Conservation (phyloP, 129 eudicot species). For the Sambucus nigra region DNA sequence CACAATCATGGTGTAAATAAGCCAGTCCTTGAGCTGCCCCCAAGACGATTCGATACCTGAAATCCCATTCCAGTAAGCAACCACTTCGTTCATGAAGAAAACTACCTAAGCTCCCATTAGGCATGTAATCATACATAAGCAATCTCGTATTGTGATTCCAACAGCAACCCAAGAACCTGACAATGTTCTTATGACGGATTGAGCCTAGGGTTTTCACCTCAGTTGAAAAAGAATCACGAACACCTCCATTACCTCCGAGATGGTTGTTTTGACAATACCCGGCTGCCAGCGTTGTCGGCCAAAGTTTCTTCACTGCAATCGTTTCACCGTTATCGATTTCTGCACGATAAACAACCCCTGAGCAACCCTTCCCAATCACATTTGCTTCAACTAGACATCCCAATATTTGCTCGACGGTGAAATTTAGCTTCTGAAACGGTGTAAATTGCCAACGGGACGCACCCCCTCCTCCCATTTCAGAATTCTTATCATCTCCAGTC, state of each 20-base stretch:
- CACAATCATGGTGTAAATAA: slow-evolving; percentile 87
- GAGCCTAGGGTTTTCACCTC: slow-evolving; percentile 90
- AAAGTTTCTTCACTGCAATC: slow-evolving; percentile 83
- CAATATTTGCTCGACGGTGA: slow-evolving; percentile 64
- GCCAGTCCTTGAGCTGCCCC: slow-evolving; percentile 96
- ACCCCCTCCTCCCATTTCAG: slow-evolving; percentile 54
- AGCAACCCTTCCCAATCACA: slow-evolving; percentile 93
- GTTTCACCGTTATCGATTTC: slow-evolving; percentile 67
- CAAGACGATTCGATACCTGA: slow-evolving; percentile 58
- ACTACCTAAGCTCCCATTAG: slow-evolving; percentile 92
- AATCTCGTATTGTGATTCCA: slow-evolving; percentile 80
- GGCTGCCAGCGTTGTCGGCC: slow-evolving; percentile 49
- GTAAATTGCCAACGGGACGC: slow-evolving; percentile 66
- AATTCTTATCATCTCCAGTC: slow-evolving; percentile 40
- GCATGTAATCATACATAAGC: slow-evolving; percentile 97
- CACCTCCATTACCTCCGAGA: slow-evolving; percentile 24
- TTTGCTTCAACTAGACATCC: slow-evolving; percentile 65
- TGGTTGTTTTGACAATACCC: slow-evolving; percentile 27
- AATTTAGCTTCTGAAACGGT: slow-evolving; percentile 85
- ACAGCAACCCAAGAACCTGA: slow-evolving; percentile 88
- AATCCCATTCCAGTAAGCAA: slow-evolving; percentile 80
- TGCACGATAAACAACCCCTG: slow-evolving; percentile 90
- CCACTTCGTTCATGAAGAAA: slow-evolving; percentile 66
- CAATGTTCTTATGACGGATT: slow-evolving; percentile 84
- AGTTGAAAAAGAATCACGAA: slow-evolving; percentile 85